Conservation (phyloP, 2,329 filamentous ascomycete genomes). For the Chaetomium globosum region DNA sequence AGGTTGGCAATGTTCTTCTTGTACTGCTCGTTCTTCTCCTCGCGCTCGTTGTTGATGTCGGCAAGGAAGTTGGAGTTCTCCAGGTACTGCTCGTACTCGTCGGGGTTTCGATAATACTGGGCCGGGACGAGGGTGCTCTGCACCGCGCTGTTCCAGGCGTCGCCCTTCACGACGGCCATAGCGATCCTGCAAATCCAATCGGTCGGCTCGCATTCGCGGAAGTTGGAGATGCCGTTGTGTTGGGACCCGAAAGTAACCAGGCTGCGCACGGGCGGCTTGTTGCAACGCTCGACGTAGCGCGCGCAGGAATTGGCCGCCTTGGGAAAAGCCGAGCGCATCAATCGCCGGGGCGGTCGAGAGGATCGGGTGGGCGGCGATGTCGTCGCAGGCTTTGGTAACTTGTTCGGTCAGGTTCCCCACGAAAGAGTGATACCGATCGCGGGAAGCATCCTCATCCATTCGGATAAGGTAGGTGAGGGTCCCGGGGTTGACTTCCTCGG, state of each 20-base stretch:
- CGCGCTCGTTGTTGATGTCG: slow-evolving; percentile 93
- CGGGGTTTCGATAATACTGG: slow-evolving; percentile 84
- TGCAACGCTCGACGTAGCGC: slow-evolving; percentile 88
- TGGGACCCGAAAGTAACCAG: slow-evolving; percentile 88
- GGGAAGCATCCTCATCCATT: slow-evolving; percentile 64
- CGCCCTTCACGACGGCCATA: slow-evolving; percentile 74
- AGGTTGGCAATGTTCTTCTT: slow-evolving; percentile 68
- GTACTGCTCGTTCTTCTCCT: slow-evolving; percentile 73
- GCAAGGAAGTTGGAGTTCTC: slow-evolving; percentile 84
- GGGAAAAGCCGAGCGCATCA: slow-evolving; percentile 91
- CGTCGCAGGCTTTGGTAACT: slow-evolving; percentile 73
- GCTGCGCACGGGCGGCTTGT: slow-evolving; percentile 70
- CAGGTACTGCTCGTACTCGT: slow-evolving; percentile 72
- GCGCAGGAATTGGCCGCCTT: slow-evolving; percentile 94
- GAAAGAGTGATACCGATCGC: slow-evolving; percentile 83
- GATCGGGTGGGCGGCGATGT: slow-evolving; percentile 74
- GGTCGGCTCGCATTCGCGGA: slow-evolving; percentile 68
- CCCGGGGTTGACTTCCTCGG: slow-evolving; percentile 72
- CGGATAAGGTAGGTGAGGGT: slow-evolving; percentile 82
- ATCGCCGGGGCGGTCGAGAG: slow-evolving; percentile 79
- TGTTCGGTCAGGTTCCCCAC: slow-evolving; percentile 86
- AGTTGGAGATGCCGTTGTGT: slow-evolving; percentile 88
- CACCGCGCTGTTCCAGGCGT: slow-evolving; percentile 78
- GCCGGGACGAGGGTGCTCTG: slow-evolving; percentile 84
- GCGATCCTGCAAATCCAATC: slow-evolving; percentile 84